Evolutionary conservation across 2,329 filamentous ascomycete genomes (phyloP).

Genomic region (Pleoardoris graminearum): DNA sequence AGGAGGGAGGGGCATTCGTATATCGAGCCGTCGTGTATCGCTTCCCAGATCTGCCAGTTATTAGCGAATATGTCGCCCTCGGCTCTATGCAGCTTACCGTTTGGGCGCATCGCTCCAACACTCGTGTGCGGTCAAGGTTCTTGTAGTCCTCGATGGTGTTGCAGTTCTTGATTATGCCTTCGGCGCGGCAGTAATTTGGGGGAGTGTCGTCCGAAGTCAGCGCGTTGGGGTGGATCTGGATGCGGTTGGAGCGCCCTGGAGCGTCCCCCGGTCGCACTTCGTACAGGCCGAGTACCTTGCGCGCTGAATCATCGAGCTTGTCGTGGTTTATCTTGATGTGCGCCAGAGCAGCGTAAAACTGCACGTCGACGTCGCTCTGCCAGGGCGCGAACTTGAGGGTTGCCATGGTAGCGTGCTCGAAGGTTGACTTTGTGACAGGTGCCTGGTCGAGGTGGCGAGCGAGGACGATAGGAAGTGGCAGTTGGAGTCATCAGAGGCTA

Average conservation of each 20-base stretch:
- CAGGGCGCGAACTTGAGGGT: constrained; percentile 81
- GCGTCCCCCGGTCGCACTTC: constrained; percentile 74
- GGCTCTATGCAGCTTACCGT: constrained; percentile 61
- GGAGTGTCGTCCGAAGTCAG: constrained; percentile 70
- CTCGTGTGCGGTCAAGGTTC: constrained; percentile 74
- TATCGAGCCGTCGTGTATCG: constrained; percentile 93
- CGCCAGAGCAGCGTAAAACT: constrained; percentile 93
- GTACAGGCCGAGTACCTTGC: constrained; percentile 84
- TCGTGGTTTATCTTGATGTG: constrained; percentile 94
- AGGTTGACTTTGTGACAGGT: not conserved
- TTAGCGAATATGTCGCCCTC: constrained; percentile 24
- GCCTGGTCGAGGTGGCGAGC: not conserved
- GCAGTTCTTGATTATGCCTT: constrained; percentile 93
- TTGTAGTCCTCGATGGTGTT: constrained; percentile 96
- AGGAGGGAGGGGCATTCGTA: constrained; percentile 93
- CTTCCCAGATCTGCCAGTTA: constrained; percentile 82
- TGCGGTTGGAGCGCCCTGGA: constrained; percentile 77
- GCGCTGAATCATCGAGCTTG: constrained; percentile 91
- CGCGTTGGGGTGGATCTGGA: constrained; percentile 88
- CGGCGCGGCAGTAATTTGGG: constrained; percentile 69
- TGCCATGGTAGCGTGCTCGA: constrained; percentile 34
- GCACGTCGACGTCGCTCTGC: constrained; percentile 89
- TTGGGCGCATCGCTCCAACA: constrained; percentile 76
- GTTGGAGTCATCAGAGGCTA: constrained; percentile 25
- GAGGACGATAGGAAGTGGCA: constrained; percentile 9